Base-by-base conservation (phyloP, 2,329 filamentous ascomycete genomes). In the Teratosphaeria zuluensis region DNA sequence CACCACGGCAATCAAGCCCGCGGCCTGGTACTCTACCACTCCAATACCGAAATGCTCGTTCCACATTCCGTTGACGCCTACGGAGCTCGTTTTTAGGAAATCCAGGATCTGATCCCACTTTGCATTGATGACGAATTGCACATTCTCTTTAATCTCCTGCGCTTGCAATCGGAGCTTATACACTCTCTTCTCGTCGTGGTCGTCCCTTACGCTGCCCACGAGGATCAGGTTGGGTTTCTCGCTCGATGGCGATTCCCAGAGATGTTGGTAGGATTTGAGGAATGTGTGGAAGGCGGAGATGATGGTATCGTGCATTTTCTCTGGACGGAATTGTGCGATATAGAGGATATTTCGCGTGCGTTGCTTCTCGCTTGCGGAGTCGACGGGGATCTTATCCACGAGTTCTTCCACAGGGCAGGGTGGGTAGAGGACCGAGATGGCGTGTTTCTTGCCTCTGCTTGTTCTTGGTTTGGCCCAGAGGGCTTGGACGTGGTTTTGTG, bases 11-110 rank as follows among this genome's bases (percentile, higher is more conserved):
- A 99, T 91, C 59, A 99, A 78, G 1, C 94, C 94, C 0, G 94
- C 94, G 3, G 94, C 94, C 72, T 97, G 92, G 71, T 97, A 99
- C 77, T 99, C 94, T 48, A 99, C 94, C 16, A 97, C 92, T 1
- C 94, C 94, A 60, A 99, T 99, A 24, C 94, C 94, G 72, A 99
- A 99, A 74, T 99, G 94, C 76, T 99, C 94, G 72, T 96, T 97
- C 92, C 94, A 99, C 94, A 99, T 99, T 69, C 89, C 90, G 67
- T 99, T 99, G 32, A 95, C 91, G 55, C 94, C 94, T 1, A 99
- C 83, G 19, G 85, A 92, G 3, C 88, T 86, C 62, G 79, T 84
- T 56, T 84, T 78, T 61, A 97, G 78, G 83, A 89, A 91, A 33
- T 88, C 81, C 9, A 96, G 79, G 56, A 99, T 89, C 65, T 90